Evolutionary conservation across 2,329 filamentous ascomycete species (phyloP).

Genomic region (Cladophialophora immunda): DNA sequence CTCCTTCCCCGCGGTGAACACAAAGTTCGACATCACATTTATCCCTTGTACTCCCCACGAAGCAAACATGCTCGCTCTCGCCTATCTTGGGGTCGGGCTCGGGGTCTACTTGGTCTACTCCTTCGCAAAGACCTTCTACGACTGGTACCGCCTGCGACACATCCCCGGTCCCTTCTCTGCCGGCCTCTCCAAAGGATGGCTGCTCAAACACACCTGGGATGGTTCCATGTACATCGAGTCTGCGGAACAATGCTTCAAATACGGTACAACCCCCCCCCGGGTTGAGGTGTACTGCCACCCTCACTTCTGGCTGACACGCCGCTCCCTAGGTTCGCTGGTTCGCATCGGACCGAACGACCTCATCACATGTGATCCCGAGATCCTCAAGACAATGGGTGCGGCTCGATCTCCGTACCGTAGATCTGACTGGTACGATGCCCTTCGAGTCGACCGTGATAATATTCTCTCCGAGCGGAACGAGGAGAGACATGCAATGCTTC

Average conservation of each 20-base stretch:
- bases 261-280: constrained; percentile 21
- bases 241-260: constrained; percentile 27
- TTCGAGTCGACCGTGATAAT: constrained; percentile 31
- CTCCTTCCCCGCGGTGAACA: constrained; percentile 20
- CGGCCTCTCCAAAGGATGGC: constrained; percentile 30
- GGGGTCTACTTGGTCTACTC: constrained; percentile 16
- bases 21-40: constrained; percentile 19
- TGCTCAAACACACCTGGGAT: constrained; percentile 30
- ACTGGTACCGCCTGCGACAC: constrained; percentile 31
- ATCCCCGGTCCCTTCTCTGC: constrained; percentile 30
- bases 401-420: constrained; percentile 26
- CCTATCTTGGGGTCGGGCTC: constrained; percentile 11
- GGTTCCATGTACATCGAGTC: constrained; percentile 29
- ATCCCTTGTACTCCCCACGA: constrained; percentile 19
- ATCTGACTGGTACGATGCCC: constrained; percentile 33
- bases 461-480: constrained; percentile 33
- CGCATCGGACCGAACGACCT: constrained; percentile 31
- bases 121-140: constrained; percentile 15
- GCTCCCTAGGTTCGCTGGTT: constrained; percentile 36
- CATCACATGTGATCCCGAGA: constrained; percentile 30
- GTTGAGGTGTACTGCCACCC: neutral
- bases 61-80: constrained; percentile 26
- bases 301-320: constrained; percentile 7
- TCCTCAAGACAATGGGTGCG: constrained; percentile 25
- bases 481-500: constrained; percentile 26